phyloP scores from a whole-genome alignment of 1,139 yeast genomes.

The Hyphopichia buzzinii region DNA sequence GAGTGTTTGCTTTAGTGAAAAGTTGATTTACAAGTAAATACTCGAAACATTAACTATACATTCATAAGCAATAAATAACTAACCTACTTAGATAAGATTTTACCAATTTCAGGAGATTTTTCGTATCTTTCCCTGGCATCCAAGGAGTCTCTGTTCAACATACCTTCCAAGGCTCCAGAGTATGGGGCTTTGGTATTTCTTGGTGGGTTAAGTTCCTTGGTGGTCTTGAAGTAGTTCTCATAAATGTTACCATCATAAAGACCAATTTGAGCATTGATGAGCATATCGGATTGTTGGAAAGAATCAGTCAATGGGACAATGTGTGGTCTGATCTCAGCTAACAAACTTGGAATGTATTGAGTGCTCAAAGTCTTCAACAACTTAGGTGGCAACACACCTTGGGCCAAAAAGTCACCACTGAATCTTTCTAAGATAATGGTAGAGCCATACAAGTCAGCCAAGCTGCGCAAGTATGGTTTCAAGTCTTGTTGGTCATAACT shows the following conservation, averaged over 20 bases:
- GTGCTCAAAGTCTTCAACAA: slow-evolving; percentile 33
- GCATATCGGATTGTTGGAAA: slow-evolving; percentile 47
- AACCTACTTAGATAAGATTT: slow-evolving; percentile 19
- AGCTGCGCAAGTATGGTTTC: slow-evolving; percentile 22
- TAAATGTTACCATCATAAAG: slow-evolving; percentile 46
- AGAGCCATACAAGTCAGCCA: slow-evolving; percentile 29
- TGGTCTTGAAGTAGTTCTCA: slow-evolving; percentile 43
- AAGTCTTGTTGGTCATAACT: slow-evolving; percentile 19
- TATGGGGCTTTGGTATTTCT: slow-evolving; percentile 39
- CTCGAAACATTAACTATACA: too few relatives aligned
- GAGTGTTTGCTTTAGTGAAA: too few relatives aligned
- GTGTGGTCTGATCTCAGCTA: slow-evolving; percentile 41
- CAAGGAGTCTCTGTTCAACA: slow-evolving; percentile 38
- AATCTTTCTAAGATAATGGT: slow-evolving; percentile 35
- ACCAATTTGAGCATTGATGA: slow-evolving; percentile 44
- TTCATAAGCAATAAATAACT: background rate
- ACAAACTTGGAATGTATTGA: slow-evolving; percentile 32
- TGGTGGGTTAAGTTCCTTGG: slow-evolving; percentile 39
- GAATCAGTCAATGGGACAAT: slow-evolving; percentile 47
- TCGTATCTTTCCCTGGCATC: slow-evolving; percentile 43
- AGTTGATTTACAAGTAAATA: too few relatives aligned
- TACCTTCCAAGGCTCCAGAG: slow-evolving; percentile 29
- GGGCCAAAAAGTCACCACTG: slow-evolving; percentile 41
- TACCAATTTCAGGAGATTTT: slow-evolving; percentile 23
- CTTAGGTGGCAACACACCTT: slow-evolving; percentile 31